Conservation (phyloP, 768 basidiomycete species). For the Hygrophoropsis aurantiaca region DNA sequence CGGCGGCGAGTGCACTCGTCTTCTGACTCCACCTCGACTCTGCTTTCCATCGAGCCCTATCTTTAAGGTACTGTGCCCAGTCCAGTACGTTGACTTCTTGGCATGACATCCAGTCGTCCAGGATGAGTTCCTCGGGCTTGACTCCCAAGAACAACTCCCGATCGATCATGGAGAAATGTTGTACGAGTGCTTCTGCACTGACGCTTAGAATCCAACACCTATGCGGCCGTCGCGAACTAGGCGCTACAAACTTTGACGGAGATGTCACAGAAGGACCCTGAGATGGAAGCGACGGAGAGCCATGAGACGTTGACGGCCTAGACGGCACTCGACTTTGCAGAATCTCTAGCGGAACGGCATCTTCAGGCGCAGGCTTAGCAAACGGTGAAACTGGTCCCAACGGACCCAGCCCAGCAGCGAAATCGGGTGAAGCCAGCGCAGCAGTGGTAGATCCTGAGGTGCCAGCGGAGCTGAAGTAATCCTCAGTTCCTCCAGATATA, state of each 20-base stretch:
- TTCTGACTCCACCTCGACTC: conserved; percentile 58
- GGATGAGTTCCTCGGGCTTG: conserved; percentile 86
- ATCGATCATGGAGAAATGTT: conserved; percentile 87
- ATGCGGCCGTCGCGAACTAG: conserved; percentile 46
- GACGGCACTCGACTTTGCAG: conserved; percentile 55
- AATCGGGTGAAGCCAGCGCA: conserved; percentile 14
- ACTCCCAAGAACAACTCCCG: conserved; percentile 82
- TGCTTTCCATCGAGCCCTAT: conserved; percentile 65
- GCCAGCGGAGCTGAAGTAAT: conserved; percentile 18
- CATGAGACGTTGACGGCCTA: conserved; percentile 33
- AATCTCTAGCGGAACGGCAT: conserved; percentile 67
- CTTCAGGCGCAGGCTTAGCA: conserved; percentile 54
- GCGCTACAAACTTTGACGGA: conserved; percentile 34
- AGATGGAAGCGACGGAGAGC: conserved; percentile 18
- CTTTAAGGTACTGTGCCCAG: conserved; percentile 81
- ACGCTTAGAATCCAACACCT: conserved; percentile 72
- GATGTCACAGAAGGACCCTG: conserved; percentile 20
- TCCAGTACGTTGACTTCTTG: conserved; percentile 71
- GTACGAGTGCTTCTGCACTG: conserved; percentile 61
- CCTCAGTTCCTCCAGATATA: conserved; percentile 20
- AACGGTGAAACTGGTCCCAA: conserved; percentile 23
- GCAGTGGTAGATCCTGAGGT: conserved; percentile 15
- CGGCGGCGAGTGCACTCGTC: conserved; percentile 69
- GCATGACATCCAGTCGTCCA: conserved; percentile 65
- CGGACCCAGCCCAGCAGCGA: not conserved